Base-by-base conservation (phyloP, 2,329 filamentous ascomycete genomes). In the Pyrenophora seminiperda region DNA sequence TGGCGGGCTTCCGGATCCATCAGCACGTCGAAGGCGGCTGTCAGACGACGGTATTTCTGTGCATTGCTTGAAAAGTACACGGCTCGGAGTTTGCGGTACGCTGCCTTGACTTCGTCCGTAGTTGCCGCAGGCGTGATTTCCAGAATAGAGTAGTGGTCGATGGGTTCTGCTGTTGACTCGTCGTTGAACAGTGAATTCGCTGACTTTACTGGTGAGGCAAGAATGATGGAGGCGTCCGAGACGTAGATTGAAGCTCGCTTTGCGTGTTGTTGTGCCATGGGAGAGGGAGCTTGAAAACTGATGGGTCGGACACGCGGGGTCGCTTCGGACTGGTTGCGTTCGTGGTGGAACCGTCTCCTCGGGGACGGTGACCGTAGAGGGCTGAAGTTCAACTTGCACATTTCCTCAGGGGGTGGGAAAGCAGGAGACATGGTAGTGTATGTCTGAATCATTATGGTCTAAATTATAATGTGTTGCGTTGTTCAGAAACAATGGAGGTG, bases 71-170 rank as follows among this genome's bases (percentile, higher is more conserved):
- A 42, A 50, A 72, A 73, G 47, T 67, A 72, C 7, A 62, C 54
- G 4, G 45, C 54, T 17, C 68, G 63, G 17, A 71, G 54, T 14
- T 47, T 48, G 34, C 68, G 66, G 47, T 66, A 67, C 1, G 65
- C 59, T 13, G 53, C 53, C 29, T 63, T 66, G 24, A 72, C 65
- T 19, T 73, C 64, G 36, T 67, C 65, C 20, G 55, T 50, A 4
- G 66, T 63, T 20, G 68, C 68, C 39, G 55, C 53, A 5, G 44
- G 43, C 2, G 55, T 47, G 4, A 73, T 50, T 34, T 60, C 51
- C 10, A 73, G 51, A 38, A 63, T 60, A 11, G 61, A 56, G 56
- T 73, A 73, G 52, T 73, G 62, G 55, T 73, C 66, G 13, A 61
- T 40, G 24, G 65, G 65, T 11, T 59, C 61, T 6, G 53, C 34